Conservation (phyloP, 2,329 filamentous ascomycete genomes). For the Xylariaceae sp. region DNA sequence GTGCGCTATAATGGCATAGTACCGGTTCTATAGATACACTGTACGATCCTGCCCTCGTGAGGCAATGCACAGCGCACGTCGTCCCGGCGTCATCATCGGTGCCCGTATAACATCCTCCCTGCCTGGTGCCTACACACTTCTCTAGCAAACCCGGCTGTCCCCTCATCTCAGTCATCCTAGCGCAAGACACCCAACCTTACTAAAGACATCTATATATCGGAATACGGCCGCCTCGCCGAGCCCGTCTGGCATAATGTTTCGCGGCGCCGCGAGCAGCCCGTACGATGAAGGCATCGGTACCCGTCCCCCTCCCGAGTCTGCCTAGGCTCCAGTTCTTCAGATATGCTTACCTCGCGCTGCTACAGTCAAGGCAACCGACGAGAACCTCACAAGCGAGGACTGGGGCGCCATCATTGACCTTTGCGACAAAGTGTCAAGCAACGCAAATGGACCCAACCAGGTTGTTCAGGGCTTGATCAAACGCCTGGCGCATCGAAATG, state of each 20-base stretch:
- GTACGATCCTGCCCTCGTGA: not conserved
- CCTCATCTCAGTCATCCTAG: not conserved
- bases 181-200: not conserved
- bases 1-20: too few species aligned
- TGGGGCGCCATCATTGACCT: conserved; percentile 63
- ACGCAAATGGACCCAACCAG: conserved; percentile 66
- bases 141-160: not conserved
- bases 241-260: conserved; percentile 43
- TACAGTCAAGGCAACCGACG: conserved; percentile 78
- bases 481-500: conserved; percentile 85
- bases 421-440: conserved; percentile 55
- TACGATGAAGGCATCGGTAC: conserved; percentile 59
- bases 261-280: conserved; percentile 54
- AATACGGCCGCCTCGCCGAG: not conserved
- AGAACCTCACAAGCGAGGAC: conserved; percentile 86
- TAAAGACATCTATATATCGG: not conserved
- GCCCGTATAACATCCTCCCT: not conserved
- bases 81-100: conserved; percentile 11
- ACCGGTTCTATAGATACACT: too few species aligned
- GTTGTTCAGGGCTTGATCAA: conserved; percentile 88
- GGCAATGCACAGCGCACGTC: conserved; percentile 13
- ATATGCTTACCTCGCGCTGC: conserved; percentile 6
- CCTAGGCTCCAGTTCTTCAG: conserved; percentile 14
- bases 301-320: conserved; percentile 6
- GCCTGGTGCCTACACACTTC: not conserved